Conservation (phyloP, 805 yeast species). For the Lipomyces spencermartinsiae region DNA sequence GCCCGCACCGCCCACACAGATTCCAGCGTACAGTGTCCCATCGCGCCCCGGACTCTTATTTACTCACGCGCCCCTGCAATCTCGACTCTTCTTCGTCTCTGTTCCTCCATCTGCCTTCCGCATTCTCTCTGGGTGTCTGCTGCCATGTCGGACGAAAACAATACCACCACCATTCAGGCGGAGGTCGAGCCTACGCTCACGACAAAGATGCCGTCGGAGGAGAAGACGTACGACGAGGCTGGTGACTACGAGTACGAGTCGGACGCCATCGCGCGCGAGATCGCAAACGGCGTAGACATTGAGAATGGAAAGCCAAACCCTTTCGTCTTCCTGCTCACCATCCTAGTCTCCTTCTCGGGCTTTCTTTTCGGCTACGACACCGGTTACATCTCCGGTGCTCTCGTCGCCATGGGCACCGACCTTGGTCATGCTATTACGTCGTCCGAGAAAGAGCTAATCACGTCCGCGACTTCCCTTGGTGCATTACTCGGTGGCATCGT, state of each 20-base stretch:
- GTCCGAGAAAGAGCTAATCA: slow-evolving; percentile 87
- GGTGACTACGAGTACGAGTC: slow-evolving; percentile 5
- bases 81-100: background rate
- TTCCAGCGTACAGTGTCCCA: background rate
- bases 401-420: slow-evolving; percentile 83
- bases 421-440: slow-evolving; percentile 64
- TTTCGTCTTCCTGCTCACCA: slow-evolving; percentile 39
- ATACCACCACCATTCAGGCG: background rate
- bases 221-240: background rate
- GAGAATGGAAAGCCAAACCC: slow-evolving; percentile 38
- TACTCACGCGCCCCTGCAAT: background rate
- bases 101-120: background rate
- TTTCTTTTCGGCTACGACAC: slow-evolving; percentile 98
- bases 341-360: slow-evolving; percentile 81
- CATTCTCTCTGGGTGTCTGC: background rate
- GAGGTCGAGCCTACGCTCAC: background rate
- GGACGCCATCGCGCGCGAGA: slow-evolving; percentile 16
- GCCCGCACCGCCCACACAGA: no score
- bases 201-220: background rate
- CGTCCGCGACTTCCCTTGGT: slow-evolving; percentile 94
- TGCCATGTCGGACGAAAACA: background rate
- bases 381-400: slow-evolving; percentile 93
- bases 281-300: slow-evolving; percentile 33
- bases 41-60: background rate
- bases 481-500: slow-evolving; percentile 79